These are phyloP conservation scores for Iberis pinnata DNA, from an alignment of 345 rosid species.

Conservation along the genomic window DNA sequence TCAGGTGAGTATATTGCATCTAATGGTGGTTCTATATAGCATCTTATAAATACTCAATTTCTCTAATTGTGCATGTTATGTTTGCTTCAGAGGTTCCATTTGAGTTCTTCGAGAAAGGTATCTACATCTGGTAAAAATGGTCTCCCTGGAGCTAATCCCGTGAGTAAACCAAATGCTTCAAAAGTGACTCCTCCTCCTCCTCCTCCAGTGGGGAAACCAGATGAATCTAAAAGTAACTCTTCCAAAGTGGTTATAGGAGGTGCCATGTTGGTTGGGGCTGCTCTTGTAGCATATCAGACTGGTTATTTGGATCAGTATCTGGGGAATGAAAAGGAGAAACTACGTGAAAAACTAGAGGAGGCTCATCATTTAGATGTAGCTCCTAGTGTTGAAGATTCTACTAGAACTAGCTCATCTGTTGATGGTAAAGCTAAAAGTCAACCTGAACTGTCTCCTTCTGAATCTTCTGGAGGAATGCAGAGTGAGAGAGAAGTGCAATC, in stretches of 20 bases:
- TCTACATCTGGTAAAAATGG: slow-evolving; percentile 42
- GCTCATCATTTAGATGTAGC: slow-evolving; percentile 18
- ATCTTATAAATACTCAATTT: neutral
- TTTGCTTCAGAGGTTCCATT: slow-evolving; percentile 33
- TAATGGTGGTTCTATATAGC: neutral
- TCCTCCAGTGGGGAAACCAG: slow-evolving; percentile 37
- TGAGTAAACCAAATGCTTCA: slow-evolving; percentile 25
- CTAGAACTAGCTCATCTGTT: slow-evolving; percentile 15
- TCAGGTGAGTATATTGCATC: slow-evolving; percentile 36
- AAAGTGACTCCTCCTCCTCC: slow-evolving; percentile 22
- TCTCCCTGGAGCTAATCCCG: slow-evolving; percentile 34
- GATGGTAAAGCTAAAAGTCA: slow-evolving; percentile 35
- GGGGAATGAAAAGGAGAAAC: slow-evolving; percentile 28
- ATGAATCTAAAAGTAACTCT: slow-evolving; percentile 37
- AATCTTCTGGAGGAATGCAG: slow-evolving; percentile 26
- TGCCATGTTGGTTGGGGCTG: slow-evolving; percentile 40
- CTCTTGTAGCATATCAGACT: slow-evolving; percentile 42
- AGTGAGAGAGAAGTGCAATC: slow-evolving; percentile 29
- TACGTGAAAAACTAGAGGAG: slow-evolving; percentile 29
- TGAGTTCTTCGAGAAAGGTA: slow-evolving; percentile 45
- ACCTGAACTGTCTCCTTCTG: slow-evolving; percentile 31
- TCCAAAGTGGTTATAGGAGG: slow-evolving; percentile 46
- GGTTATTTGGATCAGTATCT: slow-evolving; percentile 56
- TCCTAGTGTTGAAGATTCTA: slow-evolving; percentile 33
- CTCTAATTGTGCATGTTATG: slow-evolving; percentile 20